Conservation (phyloP, 75 land plant genomes). For the Cunninghamia lanceolata region DNA sequence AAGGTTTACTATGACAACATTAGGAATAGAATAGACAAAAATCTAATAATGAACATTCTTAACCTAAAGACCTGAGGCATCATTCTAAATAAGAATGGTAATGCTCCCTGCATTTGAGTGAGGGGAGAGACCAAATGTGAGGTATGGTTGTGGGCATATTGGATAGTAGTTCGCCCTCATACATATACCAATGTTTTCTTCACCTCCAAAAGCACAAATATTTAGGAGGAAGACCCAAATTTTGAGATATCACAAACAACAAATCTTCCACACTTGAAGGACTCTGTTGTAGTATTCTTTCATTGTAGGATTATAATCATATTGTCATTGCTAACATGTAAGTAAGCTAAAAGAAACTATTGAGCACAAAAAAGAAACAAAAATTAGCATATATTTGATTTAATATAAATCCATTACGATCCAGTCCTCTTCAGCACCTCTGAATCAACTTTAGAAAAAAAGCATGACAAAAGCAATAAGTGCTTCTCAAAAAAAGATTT, state of each 20-base stretch:
- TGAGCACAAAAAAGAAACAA: too few relatives aligned
- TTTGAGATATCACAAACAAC: slow-evolving; percentile 32
- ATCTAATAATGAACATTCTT: slow-evolving; percentile 45
- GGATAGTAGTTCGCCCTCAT: slow-evolving; percentile 67
- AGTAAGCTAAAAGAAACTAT: too few relatives aligned
- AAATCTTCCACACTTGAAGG: slow-evolving; percentile 23
- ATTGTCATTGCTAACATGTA: too few relatives aligned
- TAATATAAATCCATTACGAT: too few relatives aligned
- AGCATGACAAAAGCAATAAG: too few relatives aligned
- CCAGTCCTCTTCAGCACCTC: too few relatives aligned
- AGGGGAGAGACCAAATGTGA: slow-evolving; percentile 52
- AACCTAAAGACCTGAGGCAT: slow-evolving; percentile 64
- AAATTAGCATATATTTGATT: too few relatives aligned
- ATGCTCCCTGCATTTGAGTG: slow-evolving; percentile 66
- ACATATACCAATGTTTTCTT: slow-evolving; percentile 31
- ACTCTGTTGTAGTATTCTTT: slow-evolving; percentile 27
- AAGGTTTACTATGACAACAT: slow-evolving; percentile 61
- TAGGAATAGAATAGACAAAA: slow-evolving; percentile 47
- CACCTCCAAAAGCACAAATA: slow-evolving; percentile 40
- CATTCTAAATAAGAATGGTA: slow-evolving; percentile 47
- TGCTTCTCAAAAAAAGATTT: too few relatives aligned
- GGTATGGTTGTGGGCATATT: slow-evolving; percentile 66
- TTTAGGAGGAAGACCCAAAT: slow-evolving; percentile 26
- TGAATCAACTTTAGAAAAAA: too few relatives aligned
- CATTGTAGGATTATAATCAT: slow-evolving; percentile 32